Evolutionary conservation across 148 eudicot species (phyloP).

Genomic region (Beta vulgaris): DNA sequence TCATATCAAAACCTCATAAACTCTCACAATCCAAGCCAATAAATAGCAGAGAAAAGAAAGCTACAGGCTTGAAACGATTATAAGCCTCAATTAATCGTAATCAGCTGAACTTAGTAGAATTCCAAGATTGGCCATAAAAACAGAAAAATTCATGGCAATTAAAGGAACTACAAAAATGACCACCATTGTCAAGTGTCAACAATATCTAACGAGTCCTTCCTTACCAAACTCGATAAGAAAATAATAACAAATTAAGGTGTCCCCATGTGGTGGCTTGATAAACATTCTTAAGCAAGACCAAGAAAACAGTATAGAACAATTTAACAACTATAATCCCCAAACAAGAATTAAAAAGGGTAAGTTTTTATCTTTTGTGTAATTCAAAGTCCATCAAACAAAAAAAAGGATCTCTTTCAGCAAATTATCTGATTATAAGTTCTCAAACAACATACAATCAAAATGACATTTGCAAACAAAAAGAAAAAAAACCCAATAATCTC

Average conservation of each 20-base stretch:
- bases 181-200: neutral
- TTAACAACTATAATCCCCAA: neutral
- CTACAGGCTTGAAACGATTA: neutral
- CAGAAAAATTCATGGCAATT: neutral
- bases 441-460: too few species aligned
- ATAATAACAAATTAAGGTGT: too few species aligned
- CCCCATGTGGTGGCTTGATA: neutral
- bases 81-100: neutral
- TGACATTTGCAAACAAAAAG: too few species aligned
- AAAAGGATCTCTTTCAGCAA: too few species aligned
- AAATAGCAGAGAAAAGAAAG: neutral
- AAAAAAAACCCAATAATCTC: too few species aligned
- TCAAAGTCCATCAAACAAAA: neutral
- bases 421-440: too few species aligned
- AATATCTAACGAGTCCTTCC: neutral
- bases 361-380: neutral
- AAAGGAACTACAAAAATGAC: neutral
- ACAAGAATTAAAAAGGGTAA: neutral
- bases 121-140: neutral
- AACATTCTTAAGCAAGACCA: too few species aligned
- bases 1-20: neutral
- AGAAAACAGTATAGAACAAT: too few species aligned
- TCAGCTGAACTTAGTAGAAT: neutral
- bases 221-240: neutral
- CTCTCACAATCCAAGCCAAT: neutral